Evolutionary conservation across 1,284 basidiomycete species (phyloP).

Genomic region (Tilletiopsis washingtonensis): DNA sequence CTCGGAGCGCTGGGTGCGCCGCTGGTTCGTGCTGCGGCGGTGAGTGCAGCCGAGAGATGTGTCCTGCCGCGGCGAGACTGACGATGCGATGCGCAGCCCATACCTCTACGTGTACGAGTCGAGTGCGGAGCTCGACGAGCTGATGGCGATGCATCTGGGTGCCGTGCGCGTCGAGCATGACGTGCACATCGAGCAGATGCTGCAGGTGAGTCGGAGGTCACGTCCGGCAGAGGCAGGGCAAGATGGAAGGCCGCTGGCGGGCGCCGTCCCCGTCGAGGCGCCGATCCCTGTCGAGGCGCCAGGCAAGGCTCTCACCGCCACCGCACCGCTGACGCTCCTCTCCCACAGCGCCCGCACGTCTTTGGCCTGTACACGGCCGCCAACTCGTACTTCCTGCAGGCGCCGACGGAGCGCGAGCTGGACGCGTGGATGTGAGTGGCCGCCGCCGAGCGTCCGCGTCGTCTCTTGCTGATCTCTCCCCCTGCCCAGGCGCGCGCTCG

Average conservation of each 20-base stretch:
- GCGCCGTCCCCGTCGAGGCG: too few relatives aligned
- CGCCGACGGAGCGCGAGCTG: constrained; percentile 13
- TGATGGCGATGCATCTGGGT: constrained; percentile 67
- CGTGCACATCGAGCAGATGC: constrained; percentile 72
- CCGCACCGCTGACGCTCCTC: neutral
- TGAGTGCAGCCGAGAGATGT: neutral
- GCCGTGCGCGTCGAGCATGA: constrained; percentile 79
- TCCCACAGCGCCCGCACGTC: constrained; percentile 13
- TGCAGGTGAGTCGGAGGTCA: constrained; percentile 61
- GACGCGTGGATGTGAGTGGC: constrained; percentile 20
- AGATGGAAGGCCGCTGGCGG: neutral
- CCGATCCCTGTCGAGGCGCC: too few relatives aligned
- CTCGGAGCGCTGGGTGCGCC: constrained; percentile 69
- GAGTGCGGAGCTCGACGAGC: constrained; percentile 72
- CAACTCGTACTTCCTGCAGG: constrained; percentile 35
- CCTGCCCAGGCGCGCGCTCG: neutral
- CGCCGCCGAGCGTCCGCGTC: neutral
- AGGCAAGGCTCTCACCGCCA: neutral
- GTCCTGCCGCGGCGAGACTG: too few relatives aligned
- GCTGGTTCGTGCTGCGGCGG: constrained; percentile 74
- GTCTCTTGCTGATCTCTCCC: neutral
- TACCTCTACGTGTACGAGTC: constrained; percentile 79
- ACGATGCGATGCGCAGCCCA: constrained; percentile 55
- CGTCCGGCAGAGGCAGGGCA: neutral
- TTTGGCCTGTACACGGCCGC: constrained; percentile 31